phyloP scores from a whole-genome alignment of 2,329 filamentous ascomycete species.

The Neonectria neomacrospora region DNA sequence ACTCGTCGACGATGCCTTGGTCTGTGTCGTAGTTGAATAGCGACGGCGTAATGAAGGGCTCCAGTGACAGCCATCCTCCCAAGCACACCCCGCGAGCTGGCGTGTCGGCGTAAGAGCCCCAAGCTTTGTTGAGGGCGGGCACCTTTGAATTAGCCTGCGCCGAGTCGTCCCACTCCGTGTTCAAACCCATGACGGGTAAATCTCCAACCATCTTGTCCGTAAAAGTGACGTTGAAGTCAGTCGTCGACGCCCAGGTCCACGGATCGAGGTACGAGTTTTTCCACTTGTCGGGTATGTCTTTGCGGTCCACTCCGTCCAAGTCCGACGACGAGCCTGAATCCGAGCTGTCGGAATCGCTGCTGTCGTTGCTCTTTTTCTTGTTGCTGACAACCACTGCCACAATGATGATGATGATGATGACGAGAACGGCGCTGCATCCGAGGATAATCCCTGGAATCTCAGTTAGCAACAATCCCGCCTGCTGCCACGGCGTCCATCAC shows the following conservation, averaged over 20 bases:
- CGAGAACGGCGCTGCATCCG: constrained; percentile 62
- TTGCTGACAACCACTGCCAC: constrained; percentile 74
- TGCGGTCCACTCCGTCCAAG: constrained; percentile 63
- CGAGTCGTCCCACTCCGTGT: constrained; percentile 87
- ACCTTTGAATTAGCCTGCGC: constrained; percentile 81
- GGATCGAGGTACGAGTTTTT: constrained; percentile 86
- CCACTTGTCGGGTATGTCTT: constrained; percentile 71
- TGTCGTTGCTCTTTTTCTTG: constrained; percentile 63
- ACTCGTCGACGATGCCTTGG: constrained; percentile 85
- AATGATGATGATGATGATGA: constrained; percentile 76
- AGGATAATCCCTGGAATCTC: constrained; percentile 64
- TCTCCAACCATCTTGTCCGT: constrained; percentile 86
- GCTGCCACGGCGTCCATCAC: constrained; percentile 42
- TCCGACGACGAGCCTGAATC: constrained; percentile 45
- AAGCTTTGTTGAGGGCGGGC: constrained; percentile 78
- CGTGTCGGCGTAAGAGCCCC: constrained; percentile 79
- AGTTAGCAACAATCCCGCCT: constrained; percentile 34
- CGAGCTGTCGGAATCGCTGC: constrained; percentile 35
- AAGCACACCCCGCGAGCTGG: constrained; percentile 92
- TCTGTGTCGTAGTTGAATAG: constrained; percentile 77
- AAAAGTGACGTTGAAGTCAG: constrained; percentile 94
- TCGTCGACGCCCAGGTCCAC: constrained; percentile 90
- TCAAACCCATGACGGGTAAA: constrained; percentile 90
- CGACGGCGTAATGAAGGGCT: constrained; percentile 95
- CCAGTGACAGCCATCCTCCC: constrained; percentile 92